These are phyloP conservation scores for Fusarium sp. DNA, from an alignment of 2,329 filamentous ascomycete genomes.

Conservation along the genomic window DNA sequence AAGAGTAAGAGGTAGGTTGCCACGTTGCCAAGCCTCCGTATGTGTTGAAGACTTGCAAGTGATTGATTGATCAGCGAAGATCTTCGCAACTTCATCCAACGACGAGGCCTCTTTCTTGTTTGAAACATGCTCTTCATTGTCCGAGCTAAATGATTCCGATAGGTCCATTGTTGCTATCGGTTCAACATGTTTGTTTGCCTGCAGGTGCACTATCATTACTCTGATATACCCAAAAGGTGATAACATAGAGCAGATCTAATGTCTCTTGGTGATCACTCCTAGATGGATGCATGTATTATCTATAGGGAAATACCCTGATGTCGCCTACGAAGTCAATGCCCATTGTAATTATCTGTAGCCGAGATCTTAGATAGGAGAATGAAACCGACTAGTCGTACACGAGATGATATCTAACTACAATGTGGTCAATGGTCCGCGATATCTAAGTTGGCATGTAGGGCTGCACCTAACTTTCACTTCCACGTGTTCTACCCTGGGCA, in stretches of 20 bases:
- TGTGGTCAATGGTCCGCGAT: conserved; percentile 13
- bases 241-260: background rate
- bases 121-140: conserved; percentile 6
- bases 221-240: background rate
- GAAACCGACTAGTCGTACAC: conserved; percentile 15
- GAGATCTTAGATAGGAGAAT: conserved; percentile 1
- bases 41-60: background rate
- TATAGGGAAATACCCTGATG: background rate
- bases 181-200: background rate
- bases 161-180: background rate
- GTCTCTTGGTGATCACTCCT: background rate
- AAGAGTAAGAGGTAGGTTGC: conserved; percentile 13
- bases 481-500: conserved; percentile 15
- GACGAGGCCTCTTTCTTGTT: conserved; percentile 12
- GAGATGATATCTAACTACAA: conserved; percentile 13
- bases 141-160: background rate
- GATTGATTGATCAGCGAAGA: conserved; percentile 15
- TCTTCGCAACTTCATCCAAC: conserved; percentile 12
- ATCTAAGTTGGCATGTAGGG: conserved; percentile 10
- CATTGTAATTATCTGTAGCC: conserved; percentile 1
- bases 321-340: background rate
- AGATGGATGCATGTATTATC: background rate
- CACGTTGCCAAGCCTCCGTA: conserved; percentile 13
- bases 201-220: background rate
- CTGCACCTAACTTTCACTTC: conserved; percentile 4